Conservation (phyloP, 1,284 basidiomycete genomes). For the Moesziomyces parantarcticus region DNA sequence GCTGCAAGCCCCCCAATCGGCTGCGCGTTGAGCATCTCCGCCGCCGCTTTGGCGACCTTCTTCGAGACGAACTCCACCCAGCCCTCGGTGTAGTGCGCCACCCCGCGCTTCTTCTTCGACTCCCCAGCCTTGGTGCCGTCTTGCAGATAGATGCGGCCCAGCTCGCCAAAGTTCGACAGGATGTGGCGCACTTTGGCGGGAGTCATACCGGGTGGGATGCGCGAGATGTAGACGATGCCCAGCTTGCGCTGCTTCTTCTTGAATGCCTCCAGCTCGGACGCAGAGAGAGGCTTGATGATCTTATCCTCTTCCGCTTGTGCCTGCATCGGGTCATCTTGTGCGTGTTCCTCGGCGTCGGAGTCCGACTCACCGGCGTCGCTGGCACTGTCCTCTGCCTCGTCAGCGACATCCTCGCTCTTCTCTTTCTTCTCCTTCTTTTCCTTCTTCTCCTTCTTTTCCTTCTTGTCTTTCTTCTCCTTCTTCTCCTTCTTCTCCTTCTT, state of each 20-base stretch:
- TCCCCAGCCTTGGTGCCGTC: constrained; percentile 45
- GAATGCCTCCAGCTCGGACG: constrained; percentile 58
- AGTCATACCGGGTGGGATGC: constrained; percentile 98
- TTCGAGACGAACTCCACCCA: constrained; percentile 99
- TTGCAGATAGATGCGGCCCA: constrained; percentile 64
- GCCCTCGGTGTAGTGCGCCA: constrained; percentile 89
- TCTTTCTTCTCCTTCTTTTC: constrained; percentile 52
- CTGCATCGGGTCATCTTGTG: constrained; percentile 46
- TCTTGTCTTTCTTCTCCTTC: constrained; percentile 42
- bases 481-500: constrained; percentile 28
- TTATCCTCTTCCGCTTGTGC: constrained; percentile 31
- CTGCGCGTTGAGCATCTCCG: constrained; percentile 94
- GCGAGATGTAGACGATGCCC: constrained; percentile 92
- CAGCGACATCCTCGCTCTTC: constrained; percentile 59
- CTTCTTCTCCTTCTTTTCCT: constrained; percentile 22
- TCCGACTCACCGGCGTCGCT: constrained; percentile 6
- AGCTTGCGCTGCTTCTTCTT: constrained; percentile 60
- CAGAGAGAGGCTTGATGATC: constrained; percentile 50
- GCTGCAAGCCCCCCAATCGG: constrained; percentile 75
- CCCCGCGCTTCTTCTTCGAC: constrained; percentile 52
- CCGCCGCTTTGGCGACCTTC: constrained; percentile 86
- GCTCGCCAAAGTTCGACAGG: constrained; percentile 64
- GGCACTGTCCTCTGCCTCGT: background rate
- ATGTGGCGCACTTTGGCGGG: constrained; percentile 91
- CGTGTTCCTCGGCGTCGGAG: constrained; percentile 28